Evolutionary conservation across 2,329 filamentous ascomycete species (phyloP).

Genomic region (Alternaria metachromatica): DNA sequence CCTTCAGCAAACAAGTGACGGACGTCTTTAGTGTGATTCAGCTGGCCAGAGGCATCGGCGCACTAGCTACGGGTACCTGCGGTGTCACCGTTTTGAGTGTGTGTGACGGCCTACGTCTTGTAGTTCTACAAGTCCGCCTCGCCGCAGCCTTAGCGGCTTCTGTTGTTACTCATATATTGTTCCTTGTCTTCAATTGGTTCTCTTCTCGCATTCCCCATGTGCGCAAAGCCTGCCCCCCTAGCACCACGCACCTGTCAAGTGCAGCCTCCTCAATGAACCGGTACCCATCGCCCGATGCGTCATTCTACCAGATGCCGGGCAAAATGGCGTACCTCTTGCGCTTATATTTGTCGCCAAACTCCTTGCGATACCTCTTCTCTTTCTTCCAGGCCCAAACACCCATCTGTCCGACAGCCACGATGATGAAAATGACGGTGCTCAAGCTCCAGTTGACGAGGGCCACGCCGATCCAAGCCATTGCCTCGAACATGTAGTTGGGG

Average conservation of each 20-base stretch:
- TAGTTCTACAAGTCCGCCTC: neutral
- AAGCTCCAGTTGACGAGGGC: constrained; percentile 80
- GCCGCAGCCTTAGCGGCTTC: neutral
- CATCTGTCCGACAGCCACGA: constrained; percentile 80
- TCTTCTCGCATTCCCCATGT: neutral
- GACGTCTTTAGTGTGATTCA: neutral
- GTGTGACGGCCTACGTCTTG: neutral
- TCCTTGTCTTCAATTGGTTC: neutral
- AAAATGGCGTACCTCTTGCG: constrained; percentile 87
- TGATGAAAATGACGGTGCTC: constrained; percentile 77
- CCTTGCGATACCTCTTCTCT: constrained; percentile 85
- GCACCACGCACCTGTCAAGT: neutral
- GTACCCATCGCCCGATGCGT: neutral
- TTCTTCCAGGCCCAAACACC: constrained; percentile 87
- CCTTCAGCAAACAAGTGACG: neutral
- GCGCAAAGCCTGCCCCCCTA: neutral
- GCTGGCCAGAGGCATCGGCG: neutral
- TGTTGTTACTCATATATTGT: neutral
- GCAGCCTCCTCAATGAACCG: neutral
- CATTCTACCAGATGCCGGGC: constrained; percentile 71
- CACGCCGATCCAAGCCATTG: constrained; percentile 84
- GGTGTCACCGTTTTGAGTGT: neutral
- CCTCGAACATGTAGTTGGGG: constrained; percentile 96
- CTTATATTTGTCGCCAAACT: constrained; percentile 94
- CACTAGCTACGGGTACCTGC: constrained; percentile 2